Base-by-base conservation (phyloP, 768 basidiomycete genomes). In the Naganishia vishniacii region DNA sequence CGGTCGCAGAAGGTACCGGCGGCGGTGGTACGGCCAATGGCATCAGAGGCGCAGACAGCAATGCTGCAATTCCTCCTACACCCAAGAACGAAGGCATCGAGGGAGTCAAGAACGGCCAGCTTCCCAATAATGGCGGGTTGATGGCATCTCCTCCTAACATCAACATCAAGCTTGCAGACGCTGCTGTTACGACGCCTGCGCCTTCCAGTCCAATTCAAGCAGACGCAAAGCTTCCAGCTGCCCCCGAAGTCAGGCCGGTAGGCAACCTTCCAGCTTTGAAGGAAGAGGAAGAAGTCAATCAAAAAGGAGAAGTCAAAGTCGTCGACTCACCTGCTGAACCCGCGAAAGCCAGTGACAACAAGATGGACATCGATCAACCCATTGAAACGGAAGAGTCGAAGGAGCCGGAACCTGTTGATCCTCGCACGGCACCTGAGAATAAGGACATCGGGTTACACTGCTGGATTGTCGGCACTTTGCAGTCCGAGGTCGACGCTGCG, bases 391-490 rank as follows among this genome's bases (percentile, higher is more conserved):
- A 15, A 32, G 25, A 41, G 20, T 34, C 48, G 18, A 34, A 31
- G 5, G 61, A 41, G 20, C 41, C 23, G 13, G 42, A 29, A 18
- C 25, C 31, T 20, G 25, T 47, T 46, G 59, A 44, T 34, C 51
- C 63, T 34, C 47, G 41, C 11, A 51, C 51, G 12, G 44, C 34
- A 28, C 45, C 53, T 18, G 45, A 47, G 40, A 53, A 42, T 4
- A 53, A 64, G 20, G 53, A 64, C 25, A 58, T 64, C 45, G 63
- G 63, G 9, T 29, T 64, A 9, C 63, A 64, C 34, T 64, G 41
- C 46, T 64, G 63, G 63, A 58, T 64, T 23, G 53, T 59, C 20
- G 63, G 53, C 0, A 47, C 42, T 15, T 26, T 59, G 23, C 44
- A 44, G 20, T 53, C 53, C 20, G 63, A 64, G 20, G 51, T 58